Evolutionary conservation across 2,329 filamentous ascomycete species (phyloP).

Genomic region (Simplicillium aogashimaense): DNA sequence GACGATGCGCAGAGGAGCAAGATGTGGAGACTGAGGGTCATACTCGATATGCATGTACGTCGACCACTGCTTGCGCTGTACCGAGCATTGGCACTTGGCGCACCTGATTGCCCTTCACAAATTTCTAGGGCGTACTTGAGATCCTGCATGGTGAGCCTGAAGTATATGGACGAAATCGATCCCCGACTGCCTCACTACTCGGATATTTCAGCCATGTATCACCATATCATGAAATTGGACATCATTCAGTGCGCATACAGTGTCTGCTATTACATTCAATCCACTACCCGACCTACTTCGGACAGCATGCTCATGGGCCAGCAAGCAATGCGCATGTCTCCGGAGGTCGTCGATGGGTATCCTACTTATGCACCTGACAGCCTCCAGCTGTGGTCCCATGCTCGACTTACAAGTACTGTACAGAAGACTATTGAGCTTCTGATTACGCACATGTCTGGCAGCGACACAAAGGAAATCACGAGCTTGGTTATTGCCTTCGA

Average conservation of each 20-base stretch:
- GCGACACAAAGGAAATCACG: slow-evolving; percentile 40
- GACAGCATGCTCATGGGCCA: slow-evolving; percentile 19
- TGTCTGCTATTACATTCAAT: slow-evolving; percentile 43
- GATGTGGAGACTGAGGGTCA: slow-evolving; percentile 39
- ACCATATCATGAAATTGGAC: slow-evolving; percentile 42
- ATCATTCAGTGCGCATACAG: slow-evolving; percentile 45
- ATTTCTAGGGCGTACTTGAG: slow-evolving; percentile 42
- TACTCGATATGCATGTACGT: slow-evolving; percentile 45
- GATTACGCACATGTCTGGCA: slow-evolving; percentile 34
- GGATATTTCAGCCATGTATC: slow-evolving; percentile 40
- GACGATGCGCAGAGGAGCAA: slow-evolving; percentile 34
- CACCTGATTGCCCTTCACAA: slow-evolving; percentile 36
- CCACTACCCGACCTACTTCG: slow-evolving; percentile 17
- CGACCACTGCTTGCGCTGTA: slow-evolving; percentile 42
- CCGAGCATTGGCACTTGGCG: slow-evolving; percentile 43
- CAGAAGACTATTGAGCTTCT: slow-evolving; percentile 36
- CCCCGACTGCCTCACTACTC: slow-evolving; percentile 33
- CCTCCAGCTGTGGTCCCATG: slow-evolving; percentile 30
- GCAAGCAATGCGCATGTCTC: slow-evolving; percentile 21
- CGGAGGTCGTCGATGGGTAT: slow-evolving; percentile 23
- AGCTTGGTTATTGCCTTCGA: slow-evolving; percentile 37
- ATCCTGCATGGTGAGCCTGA: slow-evolving; percentile 45
- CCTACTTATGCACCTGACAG: slow-evolving; percentile 22
- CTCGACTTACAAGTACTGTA: slow-evolving; percentile 30
- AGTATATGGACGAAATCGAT: slow-evolving; percentile 44